Conservation (phyloP, 345 rosid species). For the Eucalyptus fibrosa region DNA sequence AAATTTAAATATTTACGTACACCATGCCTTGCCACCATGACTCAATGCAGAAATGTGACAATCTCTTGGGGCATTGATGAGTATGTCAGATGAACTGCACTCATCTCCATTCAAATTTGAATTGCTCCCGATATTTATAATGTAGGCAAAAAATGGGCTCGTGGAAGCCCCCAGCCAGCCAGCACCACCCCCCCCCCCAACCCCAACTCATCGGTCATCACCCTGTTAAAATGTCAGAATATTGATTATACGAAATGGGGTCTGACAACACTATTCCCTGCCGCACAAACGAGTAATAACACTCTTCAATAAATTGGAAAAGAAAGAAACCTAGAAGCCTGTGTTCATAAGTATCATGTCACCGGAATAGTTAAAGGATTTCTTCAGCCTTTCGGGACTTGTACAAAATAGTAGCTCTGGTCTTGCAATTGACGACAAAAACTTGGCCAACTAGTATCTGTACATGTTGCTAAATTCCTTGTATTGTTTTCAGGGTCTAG, state of each 20-base stretch:
- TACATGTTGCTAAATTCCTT: neutral
- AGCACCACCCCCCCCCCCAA: accelerated
- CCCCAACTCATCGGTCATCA: neutral
- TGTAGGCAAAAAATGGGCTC: neutral
- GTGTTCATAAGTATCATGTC: neutral
- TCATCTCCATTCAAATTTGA: neutral
- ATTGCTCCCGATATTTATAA: neutral
- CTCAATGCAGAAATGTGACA: neutral
- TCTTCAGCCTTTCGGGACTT: neutral
- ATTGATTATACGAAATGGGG: neutral
- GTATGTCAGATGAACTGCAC: neutral
- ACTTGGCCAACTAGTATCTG: neutral
- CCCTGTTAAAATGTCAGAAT: neutral
- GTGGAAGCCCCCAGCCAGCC: neutral
- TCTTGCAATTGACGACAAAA: neutral
- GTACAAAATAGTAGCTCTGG: neutral
- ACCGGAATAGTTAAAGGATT: neutral
- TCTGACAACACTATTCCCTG: neutral
- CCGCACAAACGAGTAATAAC: neutral
- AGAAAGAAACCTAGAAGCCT: neutral
- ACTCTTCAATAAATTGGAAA: neutral
- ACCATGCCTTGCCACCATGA: neutral
- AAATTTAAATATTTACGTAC: neutral
- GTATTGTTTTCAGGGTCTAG: neutral
- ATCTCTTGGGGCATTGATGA: neutral